These are phyloP conservation scores for Melampsora allii-populina DNA, from an alignment of 1,284 basidiomycete genomes.

Conservation along the genomic window DNA sequence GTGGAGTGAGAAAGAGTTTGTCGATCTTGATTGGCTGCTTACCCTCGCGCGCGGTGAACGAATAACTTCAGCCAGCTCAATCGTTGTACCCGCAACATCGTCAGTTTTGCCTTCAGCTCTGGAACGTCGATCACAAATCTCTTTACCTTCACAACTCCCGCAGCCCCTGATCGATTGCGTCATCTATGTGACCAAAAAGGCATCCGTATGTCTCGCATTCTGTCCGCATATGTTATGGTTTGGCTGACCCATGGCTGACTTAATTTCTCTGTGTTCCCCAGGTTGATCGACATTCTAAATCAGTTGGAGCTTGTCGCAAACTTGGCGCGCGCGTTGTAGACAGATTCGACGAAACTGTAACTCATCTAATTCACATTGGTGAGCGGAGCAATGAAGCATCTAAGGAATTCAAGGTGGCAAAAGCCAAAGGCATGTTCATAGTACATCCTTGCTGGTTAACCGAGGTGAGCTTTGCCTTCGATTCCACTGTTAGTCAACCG, in stretches of 20 bases:
- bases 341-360: conserved; percentile 26
- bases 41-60: conserved; percentile 10
- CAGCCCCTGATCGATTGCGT: conserved; percentile 22
- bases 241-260: neutral
- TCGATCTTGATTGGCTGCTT: conserved; percentile 39
- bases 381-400: conserved; percentile 4
- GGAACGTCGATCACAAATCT: neutral
- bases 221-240: neutral
- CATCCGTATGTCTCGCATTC: conserved; percentile 1
- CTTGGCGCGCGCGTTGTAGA: conserved; percentile 31
- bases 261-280: neutral
- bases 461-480: conserved; percentile 17
- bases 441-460: conserved; percentile 38
- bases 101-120: neutral
- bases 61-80: conserved; percentile 3
- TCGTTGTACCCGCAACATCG: neutral
- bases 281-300: conserved; percentile 26
- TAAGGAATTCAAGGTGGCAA: conserved; percentile 25
- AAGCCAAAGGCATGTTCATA: conserved; percentile 14
- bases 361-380: conserved; percentile 29
- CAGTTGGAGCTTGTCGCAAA: conserved; percentile 25
- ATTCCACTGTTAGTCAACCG: neutral
- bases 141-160: neutral
- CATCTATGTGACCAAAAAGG: conserved; percentile 26
- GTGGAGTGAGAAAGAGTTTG: conserved; percentile 32